A percentile compares a stretch with the other conserved stretches of the same genome.
Evolutionary conservation across 78 protist species (phyloP).

Genomic region (Polysphondylium violaceum): DNA sequence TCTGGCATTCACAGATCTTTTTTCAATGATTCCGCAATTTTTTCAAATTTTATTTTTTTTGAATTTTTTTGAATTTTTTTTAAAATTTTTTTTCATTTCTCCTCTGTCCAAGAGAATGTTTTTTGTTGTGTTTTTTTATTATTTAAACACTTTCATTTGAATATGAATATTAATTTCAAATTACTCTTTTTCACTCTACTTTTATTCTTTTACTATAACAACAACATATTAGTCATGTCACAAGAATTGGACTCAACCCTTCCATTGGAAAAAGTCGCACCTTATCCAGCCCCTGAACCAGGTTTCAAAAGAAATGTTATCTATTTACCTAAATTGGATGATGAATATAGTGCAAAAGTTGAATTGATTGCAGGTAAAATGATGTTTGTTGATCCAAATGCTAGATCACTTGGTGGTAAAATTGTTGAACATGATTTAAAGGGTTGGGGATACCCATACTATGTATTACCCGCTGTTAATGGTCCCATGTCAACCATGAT

Average conservation of each 20-base stretch:
- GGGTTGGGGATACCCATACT: slow-evolving; percentile 43
- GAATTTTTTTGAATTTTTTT: too few relatives aligned
- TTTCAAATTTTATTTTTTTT: too few relatives aligned
- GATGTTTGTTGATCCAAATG: slow-evolving; percentile 14
- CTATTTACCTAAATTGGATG: background rate
- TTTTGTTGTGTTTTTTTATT: too few relatives aligned
- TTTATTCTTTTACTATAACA: too few relatives aligned
- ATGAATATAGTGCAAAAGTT: slow-evolving; percentile 17
- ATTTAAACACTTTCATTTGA: too few relatives aligned
- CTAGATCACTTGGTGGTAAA: slow-evolving; percentile 15
- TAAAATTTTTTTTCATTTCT: too few relatives aligned
- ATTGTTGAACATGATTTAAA: background rate
- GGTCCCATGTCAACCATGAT: slow-evolving; percentile 16
- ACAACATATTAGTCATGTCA: too few relatives aligned
- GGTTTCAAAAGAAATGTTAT: slow-evolving; percentile 4
- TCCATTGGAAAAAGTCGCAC: slow-evolving; percentile 12
- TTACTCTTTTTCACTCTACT: too few relatives aligned
- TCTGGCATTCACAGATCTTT: too few relatives aligned
- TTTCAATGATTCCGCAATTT: too few relatives aligned
- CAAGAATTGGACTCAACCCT: background rate
- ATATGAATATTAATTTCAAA: too few relatives aligned
- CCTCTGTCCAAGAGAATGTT: too few relatives aligned
- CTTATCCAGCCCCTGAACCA: slow-evolving; percentile 11
- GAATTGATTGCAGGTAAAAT: slow-evolving; percentile 12
- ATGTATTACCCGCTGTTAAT: background rate